These are phyloP conservation scores for Mycena capillaripes DNA, from an alignment of 768 basidiomycete genomes.

Conservation along the genomic window DNA sequence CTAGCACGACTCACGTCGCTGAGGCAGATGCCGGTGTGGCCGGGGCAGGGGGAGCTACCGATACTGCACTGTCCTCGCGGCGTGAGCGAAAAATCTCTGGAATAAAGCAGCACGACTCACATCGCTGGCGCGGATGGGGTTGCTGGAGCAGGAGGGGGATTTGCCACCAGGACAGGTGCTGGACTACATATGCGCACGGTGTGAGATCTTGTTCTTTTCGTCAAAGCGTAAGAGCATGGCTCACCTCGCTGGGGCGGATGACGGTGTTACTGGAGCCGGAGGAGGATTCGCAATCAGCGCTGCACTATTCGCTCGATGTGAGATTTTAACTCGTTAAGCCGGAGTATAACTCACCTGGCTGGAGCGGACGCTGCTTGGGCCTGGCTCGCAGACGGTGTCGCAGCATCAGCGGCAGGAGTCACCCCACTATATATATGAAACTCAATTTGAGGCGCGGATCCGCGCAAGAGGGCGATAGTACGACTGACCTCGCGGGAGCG, in stretches of 20 bases:
- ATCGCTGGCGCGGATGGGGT: too few relatives aligned
- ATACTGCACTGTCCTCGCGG: too few relatives aligned
- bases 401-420: constrained; percentile 11
- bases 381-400: constrained; percentile 10
- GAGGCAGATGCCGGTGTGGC: neutral
- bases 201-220: too few relatives aligned
- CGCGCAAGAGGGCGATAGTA: neutral
- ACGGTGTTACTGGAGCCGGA: neutral
- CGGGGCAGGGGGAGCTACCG: neutral
- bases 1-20: neutral
- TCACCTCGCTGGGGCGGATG: neutral
- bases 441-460: constrained; percentile 2
- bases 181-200: too few relatives aligned
- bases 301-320: neutral
- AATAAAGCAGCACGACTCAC: too few relatives aligned
- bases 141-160: too few relatives aligned
- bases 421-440: constrained; percentile 20
- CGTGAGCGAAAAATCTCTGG: too few relatives aligned
- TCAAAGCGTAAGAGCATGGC: neutral
- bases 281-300: neutral
- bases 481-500: constrained; percentile 16
- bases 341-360: constrained; percentile 15
- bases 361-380: constrained; percentile 12
- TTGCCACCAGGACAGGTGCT: too few relatives aligned
- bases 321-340: constrained; percentile 11